These are phyloP conservation scores for Barnettozyma hawaiiensis DNA, from an alignment of 1,139 yeast species.

Conservation along the genomic window DNA sequence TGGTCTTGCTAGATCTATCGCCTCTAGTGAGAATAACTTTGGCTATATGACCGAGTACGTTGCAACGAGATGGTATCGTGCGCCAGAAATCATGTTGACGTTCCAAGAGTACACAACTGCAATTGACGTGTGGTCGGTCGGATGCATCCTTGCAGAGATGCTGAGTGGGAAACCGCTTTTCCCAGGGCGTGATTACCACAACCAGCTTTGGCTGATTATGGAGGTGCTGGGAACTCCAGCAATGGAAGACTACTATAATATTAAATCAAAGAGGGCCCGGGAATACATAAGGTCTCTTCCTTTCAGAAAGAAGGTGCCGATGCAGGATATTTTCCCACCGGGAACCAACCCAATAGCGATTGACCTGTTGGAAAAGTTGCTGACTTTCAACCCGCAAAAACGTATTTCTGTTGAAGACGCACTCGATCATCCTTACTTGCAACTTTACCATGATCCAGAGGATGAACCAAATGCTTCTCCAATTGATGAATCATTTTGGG, in stretches of 20 bases:
- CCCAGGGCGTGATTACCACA: conserved; percentile 92
- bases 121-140: conserved; percentile 95
- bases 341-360: conserved; percentile 60
- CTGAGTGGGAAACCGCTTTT: conserved; percentile 79
- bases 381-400: conserved; percentile 74
- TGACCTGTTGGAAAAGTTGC: conserved; percentile 68
- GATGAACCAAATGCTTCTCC: conserved; percentile 80
- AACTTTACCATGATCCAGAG: conserved; percentile 70
- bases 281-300: conserved; percentile 80
- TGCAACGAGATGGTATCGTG: conserved; percentile 96
- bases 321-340: conserved; percentile 49
- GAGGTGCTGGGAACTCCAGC: conserved; percentile 88
- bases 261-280: conserved; percentile 79
- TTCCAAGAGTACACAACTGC: conserved; percentile 92
- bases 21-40: conserved; percentile 51
- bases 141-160: conserved; percentile 94
- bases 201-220: conserved; percentile 81
- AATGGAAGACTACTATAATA: conserved; percentile 72
- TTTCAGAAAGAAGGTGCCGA: conserved; percentile 50
- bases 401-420: conserved; percentile 81
- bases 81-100: conserved; percentile 95
- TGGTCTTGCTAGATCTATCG: conserved; percentile 73
- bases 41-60: conserved; percentile 93
- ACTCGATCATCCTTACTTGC: conserved; percentile 73
- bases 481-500: conserved; percentile 73